A percentile compares a stretch with the other conserved stretches of the same genome.
phyloP scores from a whole-genome alignment of 495 filamentous ascomycete genomes.

The Tuber magnatum region DNA sequence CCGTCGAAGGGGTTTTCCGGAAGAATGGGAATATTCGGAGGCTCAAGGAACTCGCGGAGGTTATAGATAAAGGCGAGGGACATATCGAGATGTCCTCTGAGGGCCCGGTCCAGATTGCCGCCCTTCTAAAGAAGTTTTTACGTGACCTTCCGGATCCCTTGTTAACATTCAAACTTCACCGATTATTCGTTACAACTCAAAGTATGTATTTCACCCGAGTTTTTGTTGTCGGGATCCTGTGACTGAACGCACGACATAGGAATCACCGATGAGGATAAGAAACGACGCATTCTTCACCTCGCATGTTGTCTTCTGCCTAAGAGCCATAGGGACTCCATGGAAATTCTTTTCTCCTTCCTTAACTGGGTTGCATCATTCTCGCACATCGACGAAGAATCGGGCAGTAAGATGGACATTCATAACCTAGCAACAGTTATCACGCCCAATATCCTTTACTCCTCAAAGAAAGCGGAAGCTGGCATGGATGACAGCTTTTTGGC shows the following conservation, averaged over 20 bases:
- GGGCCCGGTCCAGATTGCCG: conserved; percentile 85
- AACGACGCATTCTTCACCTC: conserved; percentile 77
- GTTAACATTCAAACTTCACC: conserved; percentile 89
- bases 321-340: conserved; percentile 83
- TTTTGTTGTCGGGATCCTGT: neutral
- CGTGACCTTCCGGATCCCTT: conserved; percentile 91
- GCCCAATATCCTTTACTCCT: conserved; percentile 81
- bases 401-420: conserved; percentile 98
- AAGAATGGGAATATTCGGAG: conserved; percentile 98
- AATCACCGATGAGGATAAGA: conserved; percentile 74
- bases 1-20: conserved; percentile 95
- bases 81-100: conserved; percentile 75
- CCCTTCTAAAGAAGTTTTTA: conserved; percentile 90
- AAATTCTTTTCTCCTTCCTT: conserved; percentile 92
- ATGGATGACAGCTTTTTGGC: conserved; percentile 81
- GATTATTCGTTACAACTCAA: conserved; percentile 79
- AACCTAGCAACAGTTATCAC: conserved; percentile 98
- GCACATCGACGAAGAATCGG: conserved; percentile 81
- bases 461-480: conserved; percentile 55
- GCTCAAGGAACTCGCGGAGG: conserved; percentile 71
- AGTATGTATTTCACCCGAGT: conserved; percentile 50
- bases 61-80: conserved; percentile 72
- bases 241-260: conserved; percentile 45
- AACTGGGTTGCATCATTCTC: conserved; percentile 97
- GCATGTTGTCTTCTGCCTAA: conserved; percentile 92